Evolutionary conservation across 345 rosid genomes (phyloP).

Genomic region (Cardamine occulta): DNA sequence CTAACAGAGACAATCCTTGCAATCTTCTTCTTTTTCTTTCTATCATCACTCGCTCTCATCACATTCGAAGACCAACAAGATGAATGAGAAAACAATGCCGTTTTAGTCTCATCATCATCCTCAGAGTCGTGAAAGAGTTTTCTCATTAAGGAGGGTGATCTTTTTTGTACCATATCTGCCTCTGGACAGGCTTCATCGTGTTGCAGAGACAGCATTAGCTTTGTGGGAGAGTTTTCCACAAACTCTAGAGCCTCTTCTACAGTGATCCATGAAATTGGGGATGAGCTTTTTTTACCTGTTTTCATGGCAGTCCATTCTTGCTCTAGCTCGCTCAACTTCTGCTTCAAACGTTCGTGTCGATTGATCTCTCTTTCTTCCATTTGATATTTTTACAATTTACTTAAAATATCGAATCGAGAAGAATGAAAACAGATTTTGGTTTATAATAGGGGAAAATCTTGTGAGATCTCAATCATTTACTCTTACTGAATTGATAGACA

Average conservation of each 20-base stretch:
- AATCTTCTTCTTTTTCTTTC: background rate
- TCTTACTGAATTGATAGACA: no score
- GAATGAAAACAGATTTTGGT: background rate
- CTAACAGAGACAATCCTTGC: background rate
- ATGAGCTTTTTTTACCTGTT: constrained; percentile 40
- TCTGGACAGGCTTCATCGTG: constrained; percentile 8
- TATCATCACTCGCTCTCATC: background rate
- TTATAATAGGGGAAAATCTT: background rate
- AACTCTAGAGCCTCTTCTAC: constrained; percentile 32
- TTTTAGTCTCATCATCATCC: background rate
- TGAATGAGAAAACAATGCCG: constrained; percentile 1
- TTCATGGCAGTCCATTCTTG: constrained; percentile 52
- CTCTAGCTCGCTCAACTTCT: constrained; percentile 41
- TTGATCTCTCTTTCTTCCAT: constrained; percentile 35
- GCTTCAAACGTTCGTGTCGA: constrained; percentile 37
- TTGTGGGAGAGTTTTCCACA: constrained; percentile 53
- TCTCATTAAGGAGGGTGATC: constrained; percentile 31
- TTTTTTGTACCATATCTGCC: constrained; percentile 14
- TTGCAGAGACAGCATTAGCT: constrained; percentile 58
- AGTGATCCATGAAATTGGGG: constrained; percentile 42
- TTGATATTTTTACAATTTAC: background rate
- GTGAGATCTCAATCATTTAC: background rate
- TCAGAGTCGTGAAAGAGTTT: constrained; percentile 33
- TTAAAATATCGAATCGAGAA: constrained; percentile 12
- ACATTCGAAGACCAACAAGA: constrained; percentile 37